Evolutionary conservation across 306 rosid genomes (phyloP), one percentile per base, ranked within the genome.

Genomic region (Medicago lupulina): DNA sequence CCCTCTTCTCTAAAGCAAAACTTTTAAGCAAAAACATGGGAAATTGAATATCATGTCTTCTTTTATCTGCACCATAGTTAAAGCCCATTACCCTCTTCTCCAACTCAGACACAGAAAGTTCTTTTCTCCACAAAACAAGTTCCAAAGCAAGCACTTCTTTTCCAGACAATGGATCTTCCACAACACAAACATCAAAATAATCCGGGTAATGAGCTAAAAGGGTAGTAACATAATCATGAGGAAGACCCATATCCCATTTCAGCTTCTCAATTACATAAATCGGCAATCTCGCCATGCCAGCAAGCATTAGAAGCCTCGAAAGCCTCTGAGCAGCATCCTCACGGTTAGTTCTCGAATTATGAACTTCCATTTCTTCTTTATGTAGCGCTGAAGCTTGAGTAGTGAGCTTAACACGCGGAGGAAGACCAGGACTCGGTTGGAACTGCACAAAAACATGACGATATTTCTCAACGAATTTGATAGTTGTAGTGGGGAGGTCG

Each of bases 231-330:
- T 83, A 86, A 80, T 85, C 81, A 40, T 82, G 86, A 25, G 95
- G 96, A 71, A 91, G 96, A 78, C 98, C 97, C 85, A 93, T 9
- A 82, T 93, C 97, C 97, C 98, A 93, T 67, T 87, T 90, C 49
- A 93, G 78, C 78, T 76, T 84, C 67, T 93, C 90, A 71, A 91
- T 86, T 38, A 93, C 73, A 83, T 81, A 81, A 15, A 93, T 43
- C 41, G 98, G 97, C 88, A 91, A 83, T 61, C 75, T 84, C 6
- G 17, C 47, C 55, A 74, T 78, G n/a, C 93, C 84, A 17, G 92
- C 80, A 51, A 93, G 95, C 98, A 93, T 87, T 50, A 93, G 76
- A 60, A 91, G 83, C 87, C 86, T 91, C 5, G 89, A 53, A n/a
- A 93, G 89, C 65, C 97, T 82, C 65, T 67, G 43, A 67, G 80